phyloP scores from a whole-genome alignment of 495 filamentous ascomycete species.

The Stereocaulon alpinum region DNA sequence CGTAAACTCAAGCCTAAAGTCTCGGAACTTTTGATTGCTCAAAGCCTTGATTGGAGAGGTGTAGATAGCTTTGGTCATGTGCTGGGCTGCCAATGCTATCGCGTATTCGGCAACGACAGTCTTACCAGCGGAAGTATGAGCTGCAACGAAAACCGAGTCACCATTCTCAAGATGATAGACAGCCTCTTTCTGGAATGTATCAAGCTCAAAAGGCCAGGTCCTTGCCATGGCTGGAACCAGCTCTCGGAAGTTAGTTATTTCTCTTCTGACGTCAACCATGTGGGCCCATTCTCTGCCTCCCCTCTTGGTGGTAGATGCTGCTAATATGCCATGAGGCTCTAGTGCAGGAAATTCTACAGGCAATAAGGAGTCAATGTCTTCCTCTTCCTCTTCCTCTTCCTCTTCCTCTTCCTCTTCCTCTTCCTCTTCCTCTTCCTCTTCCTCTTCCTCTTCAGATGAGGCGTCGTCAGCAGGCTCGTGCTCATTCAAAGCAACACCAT shows the following conservation, averaged over 20 bases:
- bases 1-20: slow-evolving; percentile 80
- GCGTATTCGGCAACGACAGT: slow-evolving; percentile 98
- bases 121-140: slow-evolving; percentile 95
- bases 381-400: slow-evolving; percentile 49
- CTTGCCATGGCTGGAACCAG: slow-evolving; percentile 92
- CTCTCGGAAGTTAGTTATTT: slow-evolving; percentile 83
- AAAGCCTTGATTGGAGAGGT: slow-evolving; percentile 97
- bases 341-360: slow-evolving; percentile 89
- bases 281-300: slow-evolving; percentile 90
- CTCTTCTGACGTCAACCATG: slow-evolving; percentile 87
- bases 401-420: slow-evolving; percentile 53
- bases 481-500: background rate
- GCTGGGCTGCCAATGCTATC: slow-evolving; percentile 86
- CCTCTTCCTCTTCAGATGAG: slow-evolving; percentile 37
- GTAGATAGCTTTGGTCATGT: slow-evolving; percentile 99
- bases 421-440: slow-evolving; percentile 67
- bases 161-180: slow-evolving; percentile 94
- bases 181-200: slow-evolving; percentile 97
- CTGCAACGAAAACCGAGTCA: slow-evolving; percentile 97
- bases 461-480: slow-evolving; percentile 3
- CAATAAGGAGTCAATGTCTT: slow-evolving; percentile 83
- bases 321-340: slow-evolving; percentile 70
- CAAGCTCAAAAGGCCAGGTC: slow-evolving; percentile 93
- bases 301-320: slow-evolving; percentile 57
- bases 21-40: slow-evolving; percentile 96